Evolutionary conservation across 2,329 filamentous ascomycete species (phyloP), one percentile per base, ranked within the genome.

Genomic region (Colletotrichum destructivum): DNA sequence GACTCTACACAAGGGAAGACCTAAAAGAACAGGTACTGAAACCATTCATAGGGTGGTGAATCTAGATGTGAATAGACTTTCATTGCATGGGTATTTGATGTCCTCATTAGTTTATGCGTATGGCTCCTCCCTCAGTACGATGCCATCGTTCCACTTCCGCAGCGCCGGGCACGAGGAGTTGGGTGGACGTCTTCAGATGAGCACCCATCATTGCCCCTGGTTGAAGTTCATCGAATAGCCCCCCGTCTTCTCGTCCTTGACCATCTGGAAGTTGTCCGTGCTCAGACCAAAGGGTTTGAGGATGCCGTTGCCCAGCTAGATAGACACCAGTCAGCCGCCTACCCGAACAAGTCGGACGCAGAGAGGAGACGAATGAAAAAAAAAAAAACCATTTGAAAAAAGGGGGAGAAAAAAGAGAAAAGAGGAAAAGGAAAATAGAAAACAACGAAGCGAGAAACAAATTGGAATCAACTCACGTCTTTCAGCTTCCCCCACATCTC

Each of bases 401-500:
- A n/a, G n/a, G n/a, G n/a, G n/a, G n/a, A n/a, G n/a, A n/a, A n/a
- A n/a, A n/a, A n/a, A n/a, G n/a, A n/a, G 16, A 47, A 21, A 21
- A 47, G 21, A 12, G n/a, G n/a, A n/a, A 4, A 21, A 49, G 12
- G 12, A 21, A 13, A 31, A 1, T 26, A 26, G 26, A 31, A 31
- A 31, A 31, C 31, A 31, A 31, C 31, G 31, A 31, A 31, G 31
- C 8, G 31, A 31, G 31, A 2, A 9, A 31, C 6, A 31, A 8
- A 31, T 31, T 31, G 31, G 31, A 9, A 8, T 31, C 31, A 31
- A 86, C 88, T 84, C 75, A 91, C 89, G 76, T 92, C 91, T 80
- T 97, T 98, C 77, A 99, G 83, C 84, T 98, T 98, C 21, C 93
- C 94, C 95, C 98, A 97, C 95, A 98, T 98, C 83, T 99, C 96